Evolutionary conservation across 176 grass and related monocot genomes (phyloP).

Genomic region (Elymus sibiricus): DNA sequence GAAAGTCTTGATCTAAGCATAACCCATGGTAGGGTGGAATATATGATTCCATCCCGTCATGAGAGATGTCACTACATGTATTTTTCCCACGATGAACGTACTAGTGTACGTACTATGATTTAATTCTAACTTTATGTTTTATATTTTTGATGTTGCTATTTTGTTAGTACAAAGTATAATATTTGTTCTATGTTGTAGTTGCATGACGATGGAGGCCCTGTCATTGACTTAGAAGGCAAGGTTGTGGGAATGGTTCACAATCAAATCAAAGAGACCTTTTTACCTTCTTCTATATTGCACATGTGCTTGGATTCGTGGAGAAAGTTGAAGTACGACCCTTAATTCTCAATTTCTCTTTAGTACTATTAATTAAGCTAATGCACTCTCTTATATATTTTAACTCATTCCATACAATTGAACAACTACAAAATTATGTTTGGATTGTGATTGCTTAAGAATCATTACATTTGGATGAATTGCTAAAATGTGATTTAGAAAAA

Average conservation of each 20-base stretch:
- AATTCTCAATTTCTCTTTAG: background rate
- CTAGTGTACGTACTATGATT: background rate
- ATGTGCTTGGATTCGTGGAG: background rate
- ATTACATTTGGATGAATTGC: background rate
- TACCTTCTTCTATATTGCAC: background rate
- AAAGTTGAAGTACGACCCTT: background rate
- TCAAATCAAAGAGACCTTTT: background rate
- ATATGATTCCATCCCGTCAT: background rate
- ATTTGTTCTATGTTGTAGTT: background rate
- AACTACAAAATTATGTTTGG: background rate
- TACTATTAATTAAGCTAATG: no score
- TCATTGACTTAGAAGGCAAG: background rate
- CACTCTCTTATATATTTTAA: background rate
- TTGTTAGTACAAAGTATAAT: background rate
- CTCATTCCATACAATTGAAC: background rate
- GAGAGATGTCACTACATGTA: conserved; percentile 1
- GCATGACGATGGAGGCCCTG: background rate
- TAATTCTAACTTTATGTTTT: background rate
- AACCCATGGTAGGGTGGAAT: background rate
- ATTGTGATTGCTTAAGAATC: background rate
- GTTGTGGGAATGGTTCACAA: background rate
- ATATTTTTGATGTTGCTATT: background rate
- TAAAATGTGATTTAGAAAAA: background rate
- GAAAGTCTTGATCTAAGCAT: background rate
- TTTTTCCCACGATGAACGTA: background rate